These are phyloP conservation scores for Silene coronaria DNA, from an alignment of 179 eudicot genomes.

Conservation along the genomic window DNA sequence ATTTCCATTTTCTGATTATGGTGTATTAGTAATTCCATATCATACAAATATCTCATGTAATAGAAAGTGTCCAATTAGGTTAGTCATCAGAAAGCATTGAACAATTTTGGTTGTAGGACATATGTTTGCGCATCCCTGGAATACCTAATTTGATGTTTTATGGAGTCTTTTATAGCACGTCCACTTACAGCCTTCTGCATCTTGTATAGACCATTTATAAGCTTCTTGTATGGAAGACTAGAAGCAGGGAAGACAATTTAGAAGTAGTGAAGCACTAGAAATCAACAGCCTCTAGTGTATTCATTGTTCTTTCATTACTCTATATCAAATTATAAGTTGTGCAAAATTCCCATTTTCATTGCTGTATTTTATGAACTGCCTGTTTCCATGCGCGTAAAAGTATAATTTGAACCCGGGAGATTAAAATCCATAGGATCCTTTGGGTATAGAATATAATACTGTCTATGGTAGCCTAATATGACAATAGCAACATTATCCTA, in stretches of 20 bases:
- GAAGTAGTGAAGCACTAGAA: neutral
- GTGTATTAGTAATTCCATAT: neutral
- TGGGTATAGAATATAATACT: too few relatives aligned
- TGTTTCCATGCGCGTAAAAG: too few relatives aligned
- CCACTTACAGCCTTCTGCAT: neutral
- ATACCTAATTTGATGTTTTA: neutral
- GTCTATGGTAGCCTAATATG: too few relatives aligned
- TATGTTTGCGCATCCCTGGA: neutral
- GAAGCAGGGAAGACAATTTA: neutral
- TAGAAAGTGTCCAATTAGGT: neutral
- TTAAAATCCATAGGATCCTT: too few relatives aligned
- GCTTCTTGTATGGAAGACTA: neutral
- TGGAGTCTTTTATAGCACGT: neutral
- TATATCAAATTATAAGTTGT: neutral
- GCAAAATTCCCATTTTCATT: neutral
- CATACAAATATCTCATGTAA: neutral
- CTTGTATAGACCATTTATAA: neutral
- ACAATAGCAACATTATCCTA: too few relatives aligned
- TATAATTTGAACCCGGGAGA: too few relatives aligned
- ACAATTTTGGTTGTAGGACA: neutral
- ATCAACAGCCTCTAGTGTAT: neutral
- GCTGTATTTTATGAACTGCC: neutral
- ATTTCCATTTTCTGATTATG: conserved; percentile 2
- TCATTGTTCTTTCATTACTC: neutral
- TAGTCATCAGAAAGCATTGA: neutral